A percentile compares a stretch with the other conserved stretches of the same genome.
These are phyloP conservation scores for Melampsora larici-populina DNA, from an alignment of 1,284 basidiomycete species.

Conservation along the genomic window DNA sequence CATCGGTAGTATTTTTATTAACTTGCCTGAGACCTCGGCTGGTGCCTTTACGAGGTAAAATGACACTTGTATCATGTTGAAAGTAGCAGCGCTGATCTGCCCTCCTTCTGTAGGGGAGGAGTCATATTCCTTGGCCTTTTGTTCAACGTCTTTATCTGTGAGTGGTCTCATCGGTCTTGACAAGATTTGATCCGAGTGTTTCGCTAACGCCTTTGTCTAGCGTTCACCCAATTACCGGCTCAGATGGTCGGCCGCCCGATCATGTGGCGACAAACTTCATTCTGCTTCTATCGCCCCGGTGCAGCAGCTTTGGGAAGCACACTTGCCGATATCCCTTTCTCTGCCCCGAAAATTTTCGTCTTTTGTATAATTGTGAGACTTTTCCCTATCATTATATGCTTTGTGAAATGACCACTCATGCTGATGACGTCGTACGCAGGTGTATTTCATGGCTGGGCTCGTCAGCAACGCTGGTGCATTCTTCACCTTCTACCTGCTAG, in stretches of 20 bases:
- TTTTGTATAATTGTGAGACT: constrained; percentile 58
- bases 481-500: constrained; percentile 56
- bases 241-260: constrained; percentile 63
- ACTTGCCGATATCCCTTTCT: constrained; percentile 58
- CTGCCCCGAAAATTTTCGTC: constrained; percentile 56
- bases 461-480: constrained; percentile 57
- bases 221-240: constrained; percentile 44
- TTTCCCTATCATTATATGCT: constrained; percentile 45
- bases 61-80: no score
- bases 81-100: no score
- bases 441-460: constrained; percentile 56
- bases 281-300: constrained; percentile 74
- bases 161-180: background rate
- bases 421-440: background rate
- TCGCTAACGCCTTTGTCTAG: constrained; percentile 64
- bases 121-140: constrained; percentile 64
- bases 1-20: constrained; percentile 49
- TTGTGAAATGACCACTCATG: constrained; percentile 3
- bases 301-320: constrained; percentile 66
- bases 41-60: constrained; percentile 51
- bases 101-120: no score
- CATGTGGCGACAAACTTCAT: no score
- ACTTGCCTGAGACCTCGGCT: constrained; percentile 47
- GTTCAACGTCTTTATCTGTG: constrained; percentile 41
- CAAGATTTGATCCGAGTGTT: background rate